Conservation (phyloP, 371 early-diverging fungal species). For the Apophysomyces trapeziformis region DNA sequence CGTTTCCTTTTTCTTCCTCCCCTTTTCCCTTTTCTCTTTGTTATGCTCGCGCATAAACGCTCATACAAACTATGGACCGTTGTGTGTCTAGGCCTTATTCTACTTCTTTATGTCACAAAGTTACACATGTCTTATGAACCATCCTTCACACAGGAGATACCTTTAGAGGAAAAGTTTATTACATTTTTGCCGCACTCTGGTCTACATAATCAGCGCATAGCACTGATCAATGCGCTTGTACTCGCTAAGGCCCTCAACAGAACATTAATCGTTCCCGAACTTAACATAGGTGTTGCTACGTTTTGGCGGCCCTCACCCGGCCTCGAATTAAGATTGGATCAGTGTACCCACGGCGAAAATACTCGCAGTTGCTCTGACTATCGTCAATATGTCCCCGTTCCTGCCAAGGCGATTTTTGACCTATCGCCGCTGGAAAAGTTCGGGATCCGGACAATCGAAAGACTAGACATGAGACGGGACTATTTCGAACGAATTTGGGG, state of each 20-base stretch:
- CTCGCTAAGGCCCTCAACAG: conserved; percentile 61
- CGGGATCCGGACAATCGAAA: conserved; percentile 37
- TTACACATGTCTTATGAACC: not conserved
- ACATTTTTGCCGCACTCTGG: conserved; percentile 67
- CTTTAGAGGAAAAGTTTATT: conserved; percentile 41
- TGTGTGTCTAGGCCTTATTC: not conserved
- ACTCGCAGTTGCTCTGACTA: conserved; percentile 11
- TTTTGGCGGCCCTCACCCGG: conserved; percentile 33
- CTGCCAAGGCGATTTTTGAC: conserved; percentile 32
- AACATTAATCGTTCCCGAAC: conserved; percentile 57
- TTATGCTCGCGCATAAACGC: conserved; percentile 2
- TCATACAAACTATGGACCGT: conserved; percentile 7
- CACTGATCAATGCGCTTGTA: conserved; percentile 59
- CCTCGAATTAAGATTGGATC: conserved; percentile 18
- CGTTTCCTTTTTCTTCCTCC: conserved; percentile 6
- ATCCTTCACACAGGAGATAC: not conserved
- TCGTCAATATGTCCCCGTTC: conserved; percentile 29
- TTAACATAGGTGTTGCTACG: conserved; percentile 43
- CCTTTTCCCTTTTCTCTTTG: not conserved
- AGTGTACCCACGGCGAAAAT: conserved; percentile 7
- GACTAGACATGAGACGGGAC: conserved; percentile 31
- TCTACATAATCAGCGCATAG: conserved; percentile 61
- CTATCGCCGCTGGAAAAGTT: conserved; percentile 21
- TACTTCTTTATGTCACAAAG: conserved; percentile 1
- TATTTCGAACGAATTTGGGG: conserved; percentile 28